These are phyloP conservation scores for Naganishia sp. DNA, from an alignment of 1,284 basidiomycete species.

Conservation along the genomic window DNA sequence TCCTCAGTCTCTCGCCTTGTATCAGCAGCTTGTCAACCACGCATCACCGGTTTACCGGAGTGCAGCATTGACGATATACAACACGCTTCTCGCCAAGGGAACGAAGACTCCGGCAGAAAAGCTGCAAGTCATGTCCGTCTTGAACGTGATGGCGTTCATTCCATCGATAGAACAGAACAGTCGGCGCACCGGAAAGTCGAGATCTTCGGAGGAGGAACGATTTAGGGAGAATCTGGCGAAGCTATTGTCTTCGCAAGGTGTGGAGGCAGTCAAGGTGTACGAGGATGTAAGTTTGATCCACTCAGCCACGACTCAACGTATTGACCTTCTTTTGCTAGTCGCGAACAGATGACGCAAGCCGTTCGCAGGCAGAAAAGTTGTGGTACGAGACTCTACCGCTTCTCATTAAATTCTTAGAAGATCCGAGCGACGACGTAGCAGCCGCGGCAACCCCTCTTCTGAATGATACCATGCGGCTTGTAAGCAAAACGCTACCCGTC, in stretches of 20 bases:
- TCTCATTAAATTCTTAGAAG: slow-evolving; percentile 83
- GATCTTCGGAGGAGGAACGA: slow-evolving; percentile 52
- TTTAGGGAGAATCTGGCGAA: slow-evolving; percentile 88
- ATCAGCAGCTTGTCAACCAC: slow-evolving; percentile 77
- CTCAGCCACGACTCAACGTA: slow-evolving; percentile 23
- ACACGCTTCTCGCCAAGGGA: slow-evolving; percentile 85
- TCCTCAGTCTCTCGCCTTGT: slow-evolving; percentile 78
- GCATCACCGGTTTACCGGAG: slow-evolving; percentile 61
- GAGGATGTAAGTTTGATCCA: slow-evolving; percentile 64
- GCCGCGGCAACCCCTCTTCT: slow-evolving; percentile 80
- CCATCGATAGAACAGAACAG: slow-evolving; percentile 77
- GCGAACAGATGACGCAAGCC: slow-evolving; percentile 63
- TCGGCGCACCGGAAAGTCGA: slow-evolving; percentile 57
- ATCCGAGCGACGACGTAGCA: slow-evolving; percentile 82
- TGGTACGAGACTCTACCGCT: slow-evolving; percentile 75
- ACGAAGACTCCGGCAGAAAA: slow-evolving; percentile 90
- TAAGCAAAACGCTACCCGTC: slow-evolving; percentile 54
- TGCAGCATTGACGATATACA: slow-evolving; percentile 76
- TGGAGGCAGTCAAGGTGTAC: slow-evolving; percentile 79
- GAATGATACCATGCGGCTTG: slow-evolving; percentile 69
- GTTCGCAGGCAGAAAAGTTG: slow-evolving; percentile 67
- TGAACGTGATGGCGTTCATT: slow-evolving; percentile 78
- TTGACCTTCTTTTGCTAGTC: slow-evolving; percentile 57
- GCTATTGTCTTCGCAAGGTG: slow-evolving; percentile 77
- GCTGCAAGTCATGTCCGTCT: slow-evolving; percentile 82